Conservation (phyloP, 2,329 filamentous ascomycete species). For the Dothiorella sarmentorum region DNA sequence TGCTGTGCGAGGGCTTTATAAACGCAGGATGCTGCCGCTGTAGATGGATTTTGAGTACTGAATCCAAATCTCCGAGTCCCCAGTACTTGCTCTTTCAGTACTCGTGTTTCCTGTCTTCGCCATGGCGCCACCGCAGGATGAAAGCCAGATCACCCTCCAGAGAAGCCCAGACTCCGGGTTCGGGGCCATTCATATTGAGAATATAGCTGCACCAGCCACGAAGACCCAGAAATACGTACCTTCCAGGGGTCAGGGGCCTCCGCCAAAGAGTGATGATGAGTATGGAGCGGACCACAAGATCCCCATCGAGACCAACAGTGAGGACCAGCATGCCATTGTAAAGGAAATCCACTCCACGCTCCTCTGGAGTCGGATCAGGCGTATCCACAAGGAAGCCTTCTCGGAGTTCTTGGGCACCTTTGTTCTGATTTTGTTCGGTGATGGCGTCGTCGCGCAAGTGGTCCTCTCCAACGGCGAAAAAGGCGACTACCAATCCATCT, state of each 20-base stretch:
- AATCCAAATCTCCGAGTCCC: not conserved
- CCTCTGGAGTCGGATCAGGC: constrained; percentile 36
- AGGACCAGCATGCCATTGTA: not conserved
- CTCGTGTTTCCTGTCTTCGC: not conserved
- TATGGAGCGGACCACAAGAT: constrained; percentile 11
- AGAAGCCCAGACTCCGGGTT: constrained; percentile 3
- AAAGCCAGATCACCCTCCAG: not conserved
- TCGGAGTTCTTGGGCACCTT: constrained; percentile 68
- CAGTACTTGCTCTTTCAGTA: not conserved
- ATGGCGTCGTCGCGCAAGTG: constrained; percentile 69
- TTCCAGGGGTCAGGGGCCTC: not conserved
- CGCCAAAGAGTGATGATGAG: not conserved
- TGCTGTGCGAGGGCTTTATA: constrained; percentile 1
- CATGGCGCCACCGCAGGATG: not conserved
- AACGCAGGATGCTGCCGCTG: not conserved
- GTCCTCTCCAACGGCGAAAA: constrained; percentile 42
- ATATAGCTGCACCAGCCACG: not conserved
- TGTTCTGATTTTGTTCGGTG: constrained; percentile 65
- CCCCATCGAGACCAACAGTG: constrained; percentile 1
- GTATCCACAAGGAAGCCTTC: constrained; percentile 52
- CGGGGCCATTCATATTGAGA: not conserved
- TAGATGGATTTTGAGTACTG: constrained; percentile 1
- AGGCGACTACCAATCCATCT: constrained; percentile 34
- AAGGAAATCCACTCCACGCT: not conserved
- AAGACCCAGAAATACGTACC: constrained; percentile 2